Evolutionary conservation across 805 yeast species (phyloP), one percentile per base, ranked within the genome.

Genomic region (Yarrowia yakushimensis): DNA sequence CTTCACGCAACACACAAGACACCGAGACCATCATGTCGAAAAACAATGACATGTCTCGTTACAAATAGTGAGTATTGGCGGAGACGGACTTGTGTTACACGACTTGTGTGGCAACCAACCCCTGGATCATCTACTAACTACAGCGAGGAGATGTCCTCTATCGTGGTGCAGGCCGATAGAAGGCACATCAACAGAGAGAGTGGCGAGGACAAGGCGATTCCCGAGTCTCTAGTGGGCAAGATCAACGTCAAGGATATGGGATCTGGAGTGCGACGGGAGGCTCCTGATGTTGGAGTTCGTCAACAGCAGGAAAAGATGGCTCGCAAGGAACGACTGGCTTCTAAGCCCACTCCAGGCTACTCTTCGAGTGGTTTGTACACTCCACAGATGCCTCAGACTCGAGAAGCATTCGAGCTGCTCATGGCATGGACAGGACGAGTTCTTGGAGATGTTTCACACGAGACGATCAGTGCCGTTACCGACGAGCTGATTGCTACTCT

Each of bases 391-490:
- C 79, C 78, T 12, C 80, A 79, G 18, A 85, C 84, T 15, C 72
- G 78, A 1, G 77, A 75, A 30, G 71, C 77, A 0, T 87, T 85
- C 70, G 86, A 84, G 43, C 70, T 77, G 43, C 77, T 90, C n/a
- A 73, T 87, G 64, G 72, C 81, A 0, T 83, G 88, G 84, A 82
- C 88, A 4, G 78, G 81, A 6, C 71, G 75, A 2, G 76, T 78
- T 17, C 73, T 88, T 39, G 87, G 86, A 12, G 97, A 91, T 71
- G 82, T 88, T n/a, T 83, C 92, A 9, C 90, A 87, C 63, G 88
- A 84, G 43, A 82, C 85, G 1, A 79, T 90, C 2, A 71, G 84
- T 20, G 86, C 94, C 3, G 88, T 91, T 4, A 83, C 90, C 1
- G 67, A 66, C 3, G 36, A 43, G 34, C 69, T 85, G 0, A 67